Percentiles rank a stretch among this genome's conserved stretches.
These are phyloP conservation scores for Pseudoturritis turrita DNA, from an alignment of 345 rosid species.

Conservation along the genomic window DNA sequence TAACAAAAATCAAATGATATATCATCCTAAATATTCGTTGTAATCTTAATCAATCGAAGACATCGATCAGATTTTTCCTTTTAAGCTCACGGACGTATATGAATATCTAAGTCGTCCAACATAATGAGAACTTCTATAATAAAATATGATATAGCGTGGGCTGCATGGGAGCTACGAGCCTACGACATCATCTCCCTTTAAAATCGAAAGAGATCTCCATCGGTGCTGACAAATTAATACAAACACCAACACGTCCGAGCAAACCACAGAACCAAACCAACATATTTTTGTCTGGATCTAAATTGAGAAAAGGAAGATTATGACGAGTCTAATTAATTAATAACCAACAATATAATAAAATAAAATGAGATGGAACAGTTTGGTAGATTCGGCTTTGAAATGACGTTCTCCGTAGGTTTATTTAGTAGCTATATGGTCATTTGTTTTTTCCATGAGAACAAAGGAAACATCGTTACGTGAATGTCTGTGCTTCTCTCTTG, in stretches of 20 bases:
- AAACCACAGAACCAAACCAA: not conserved
- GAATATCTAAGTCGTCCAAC: too few relatives aligned
- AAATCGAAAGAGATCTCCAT: not conserved
- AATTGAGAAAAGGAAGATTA: not conserved
- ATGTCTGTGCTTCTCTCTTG: not conserved
- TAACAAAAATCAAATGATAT: too few relatives aligned
- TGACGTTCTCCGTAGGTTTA: not conserved
- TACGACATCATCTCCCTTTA: too few relatives aligned
- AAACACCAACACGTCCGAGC: not conserved
- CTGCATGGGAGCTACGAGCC: too few relatives aligned
- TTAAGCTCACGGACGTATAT: too few relatives aligned
- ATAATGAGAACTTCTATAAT: too few relatives aligned
- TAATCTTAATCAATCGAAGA: too few relatives aligned
- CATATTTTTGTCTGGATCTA: not conserved
- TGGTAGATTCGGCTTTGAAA: constrained; percentile 2
- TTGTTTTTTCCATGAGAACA: constrained; percentile 1
- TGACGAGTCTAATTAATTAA: not conserved
- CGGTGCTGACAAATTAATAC: not conserved
- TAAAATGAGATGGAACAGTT: not conserved
- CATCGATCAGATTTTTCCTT: too few relatives aligned
- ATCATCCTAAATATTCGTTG: too few relatives aligned
- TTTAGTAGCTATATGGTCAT: not conserved
- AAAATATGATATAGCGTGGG: too few relatives aligned
- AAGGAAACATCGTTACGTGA: not conserved
- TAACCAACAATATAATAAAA: not conserved